Conservation (phyloP, 345 rosid species). For the Clarkia xantiana region DNA sequence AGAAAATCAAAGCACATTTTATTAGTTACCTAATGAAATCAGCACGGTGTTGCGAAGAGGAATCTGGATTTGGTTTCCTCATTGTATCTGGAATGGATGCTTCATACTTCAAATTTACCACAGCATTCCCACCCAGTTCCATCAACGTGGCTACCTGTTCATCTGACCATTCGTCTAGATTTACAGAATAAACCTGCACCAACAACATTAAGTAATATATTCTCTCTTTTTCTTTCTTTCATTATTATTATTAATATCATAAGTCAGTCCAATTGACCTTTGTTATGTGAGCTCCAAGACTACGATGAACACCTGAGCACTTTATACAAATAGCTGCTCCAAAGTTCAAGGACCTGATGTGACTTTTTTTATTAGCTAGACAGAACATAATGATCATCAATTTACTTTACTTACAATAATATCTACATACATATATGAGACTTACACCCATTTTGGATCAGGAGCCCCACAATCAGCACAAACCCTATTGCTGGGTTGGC, state of each 20-base stretch:
- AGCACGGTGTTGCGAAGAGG: constrained; percentile 58
- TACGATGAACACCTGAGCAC: constrained; percentile 95
- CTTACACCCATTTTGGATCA: constrained; percentile 99
- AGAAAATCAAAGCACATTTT: neutral
- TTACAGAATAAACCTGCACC: constrained; percentile 69
- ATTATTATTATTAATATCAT: neutral
- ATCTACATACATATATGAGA: neutral
- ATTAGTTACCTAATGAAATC: constrained; percentile 60
- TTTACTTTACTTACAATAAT: neutral
- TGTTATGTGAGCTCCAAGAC: constrained; percentile 96
- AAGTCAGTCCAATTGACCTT: constrained; percentile 30
- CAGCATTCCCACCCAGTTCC: constrained; percentile 62
- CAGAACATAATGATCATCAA: neutral
- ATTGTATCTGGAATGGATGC: constrained; percentile 44
- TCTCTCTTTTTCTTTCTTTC: neutral
- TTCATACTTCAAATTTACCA: constrained; percentile 61
- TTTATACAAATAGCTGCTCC: constrained; percentile 94
- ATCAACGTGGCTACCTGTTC: constrained; percentile 57
- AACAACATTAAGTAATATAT: neutral
- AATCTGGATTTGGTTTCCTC: constrained; percentile 67
- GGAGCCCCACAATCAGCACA: constrained; percentile 97
- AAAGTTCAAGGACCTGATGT: constrained; percentile 52
- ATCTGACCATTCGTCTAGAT: constrained; percentile 93
- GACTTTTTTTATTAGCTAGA: neutral
- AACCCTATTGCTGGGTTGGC: constrained; percentile 33